phyloP scores from a whole-genome alignment of 495 filamentous ascomycete species.

The Apiosordaria backusii region DNA sequence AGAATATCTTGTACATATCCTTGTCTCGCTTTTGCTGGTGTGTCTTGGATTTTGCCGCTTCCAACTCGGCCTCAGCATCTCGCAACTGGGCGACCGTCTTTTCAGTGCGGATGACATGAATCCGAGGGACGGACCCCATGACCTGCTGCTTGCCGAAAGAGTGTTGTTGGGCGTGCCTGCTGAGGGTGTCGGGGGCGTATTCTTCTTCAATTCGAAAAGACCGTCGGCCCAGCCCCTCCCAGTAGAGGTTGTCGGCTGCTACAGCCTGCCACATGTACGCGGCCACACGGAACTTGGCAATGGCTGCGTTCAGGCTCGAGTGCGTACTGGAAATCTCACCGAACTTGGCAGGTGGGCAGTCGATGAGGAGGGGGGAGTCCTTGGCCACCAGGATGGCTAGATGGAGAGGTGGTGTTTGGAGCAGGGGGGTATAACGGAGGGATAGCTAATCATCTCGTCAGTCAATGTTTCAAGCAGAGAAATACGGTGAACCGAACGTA shows the following conservation, averaged over 20 bases:
- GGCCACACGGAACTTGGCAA: constrained; percentile 49
- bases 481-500: neutral
- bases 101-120: constrained; percentile 44
- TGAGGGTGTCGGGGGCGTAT: constrained; percentile 42
- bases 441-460: neutral
- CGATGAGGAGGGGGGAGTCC: constrained; percentile 43
- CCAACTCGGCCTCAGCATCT: constrained; percentile 12
- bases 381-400: constrained; percentile 47
- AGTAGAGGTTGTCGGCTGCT: constrained; percentile 46
- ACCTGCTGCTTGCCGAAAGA: constrained; percentile 7
- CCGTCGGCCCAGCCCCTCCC: constrained; percentile 44
- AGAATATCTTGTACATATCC: constrained; percentile 40
- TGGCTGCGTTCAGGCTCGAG: constrained; percentile 40
- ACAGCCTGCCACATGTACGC: constrained; percentile 53
- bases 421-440: constrained; percentile 22
- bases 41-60: constrained; percentile 35
- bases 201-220: constrained; percentile 52
- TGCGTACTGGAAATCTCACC: constrained; percentile 37
- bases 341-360: constrained; percentile 38
- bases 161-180: constrained; percentile 1
- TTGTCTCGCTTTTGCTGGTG: constrained; percentile 11
- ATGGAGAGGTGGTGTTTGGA: constrained; percentile 46
- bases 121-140: constrained; percentile 38
- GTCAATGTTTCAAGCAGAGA: neutral
- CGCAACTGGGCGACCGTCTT: constrained; percentile 42